These are phyloP conservation scores for Aegilops tauschii DNA, from an alignment of 176 grass and related monocot genomes.

Conservation along the genomic window DNA sequence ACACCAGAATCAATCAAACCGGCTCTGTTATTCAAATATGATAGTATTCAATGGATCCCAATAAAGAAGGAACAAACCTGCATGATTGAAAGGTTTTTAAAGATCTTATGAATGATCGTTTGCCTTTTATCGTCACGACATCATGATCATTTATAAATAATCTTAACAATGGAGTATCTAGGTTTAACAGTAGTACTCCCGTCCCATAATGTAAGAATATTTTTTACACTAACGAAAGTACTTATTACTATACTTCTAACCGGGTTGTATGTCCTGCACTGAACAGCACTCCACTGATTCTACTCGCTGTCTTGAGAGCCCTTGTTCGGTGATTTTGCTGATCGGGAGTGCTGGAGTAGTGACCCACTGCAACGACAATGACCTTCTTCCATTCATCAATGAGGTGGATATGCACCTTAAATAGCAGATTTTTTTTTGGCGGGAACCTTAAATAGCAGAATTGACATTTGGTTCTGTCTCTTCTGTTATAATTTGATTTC, in stretches of 20 bases:
- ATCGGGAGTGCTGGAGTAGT: constrained; percentile 25
- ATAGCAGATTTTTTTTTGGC: neutral
- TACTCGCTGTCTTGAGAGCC: constrained; percentile 17
- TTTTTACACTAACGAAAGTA: no score
- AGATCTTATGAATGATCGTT: constrained; percentile 15
- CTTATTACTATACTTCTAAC: no score
- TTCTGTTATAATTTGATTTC: constrained; percentile 11
- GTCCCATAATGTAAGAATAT: no score
- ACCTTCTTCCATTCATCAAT: constrained; percentile 32
- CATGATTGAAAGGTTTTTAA: neutral
- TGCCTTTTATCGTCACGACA: constrained; percentile 31
- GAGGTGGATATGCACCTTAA: constrained; percentile 27
- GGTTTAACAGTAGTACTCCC: neutral
- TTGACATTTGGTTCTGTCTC: constrained; percentile 5
- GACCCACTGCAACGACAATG: constrained; percentile 25
- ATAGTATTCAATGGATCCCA: neutral
- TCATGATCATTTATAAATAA: neutral
- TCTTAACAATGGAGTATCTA: neutral
- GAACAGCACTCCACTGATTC: constrained; percentile 27
- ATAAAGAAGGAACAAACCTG: constrained; percentile 27
- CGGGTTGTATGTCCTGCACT: neutral
- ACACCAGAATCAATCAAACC: neutral
- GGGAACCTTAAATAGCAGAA: constrained; percentile 21
- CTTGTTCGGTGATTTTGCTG: neutral
- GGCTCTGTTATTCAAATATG: neutral